Conservation (phyloP, 345 rosid genomes). For the Salix koriyanagi region DNA sequence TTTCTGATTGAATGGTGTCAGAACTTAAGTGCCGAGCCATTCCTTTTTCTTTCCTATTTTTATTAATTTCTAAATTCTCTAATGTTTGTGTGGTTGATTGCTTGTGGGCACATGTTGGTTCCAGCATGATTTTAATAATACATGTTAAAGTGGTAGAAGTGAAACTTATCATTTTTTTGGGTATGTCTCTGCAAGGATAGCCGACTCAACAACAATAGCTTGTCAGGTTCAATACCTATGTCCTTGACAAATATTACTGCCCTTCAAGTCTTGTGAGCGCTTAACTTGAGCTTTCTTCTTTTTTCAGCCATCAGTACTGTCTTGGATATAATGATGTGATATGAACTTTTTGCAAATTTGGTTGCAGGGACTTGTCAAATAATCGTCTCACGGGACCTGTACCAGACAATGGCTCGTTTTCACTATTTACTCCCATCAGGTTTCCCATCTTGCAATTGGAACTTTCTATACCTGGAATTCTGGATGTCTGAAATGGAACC, state of each 20-base stretch:
- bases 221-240: slow-evolving; percentile 34
- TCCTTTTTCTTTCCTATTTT: neutral
- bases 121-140: neutral
- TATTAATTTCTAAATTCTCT: neutral
- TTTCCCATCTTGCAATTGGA: neutral
- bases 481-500: neutral
- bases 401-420: slow-evolving; percentile 34
- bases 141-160: neutral
- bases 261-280: slow-evolving; percentile 37
- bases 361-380: slow-evolving; percentile 38
- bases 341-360: slow-evolving; percentile 3
- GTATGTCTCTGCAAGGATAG: slow-evolving; percentile 29
- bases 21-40: neutral
- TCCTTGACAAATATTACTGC: slow-evolving; percentile 32
- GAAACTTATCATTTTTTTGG: slow-evolving; percentile 7
- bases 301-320: neutral
- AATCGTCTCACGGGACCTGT: slow-evolving; percentile 35
- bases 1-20: neutral
- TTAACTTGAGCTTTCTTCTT: slow-evolving; percentile 1
- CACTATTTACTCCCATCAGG: slow-evolving; percentile 38
- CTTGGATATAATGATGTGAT: neutral
- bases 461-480: neutral
- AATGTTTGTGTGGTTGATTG: neutral
- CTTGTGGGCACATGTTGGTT: neutral
- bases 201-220: slow-evolving; percentile 44